Evolutionary conservation across 108 stramenopile species (phyloP).

Genomic region (Discostella stelligeroides): DNA sequence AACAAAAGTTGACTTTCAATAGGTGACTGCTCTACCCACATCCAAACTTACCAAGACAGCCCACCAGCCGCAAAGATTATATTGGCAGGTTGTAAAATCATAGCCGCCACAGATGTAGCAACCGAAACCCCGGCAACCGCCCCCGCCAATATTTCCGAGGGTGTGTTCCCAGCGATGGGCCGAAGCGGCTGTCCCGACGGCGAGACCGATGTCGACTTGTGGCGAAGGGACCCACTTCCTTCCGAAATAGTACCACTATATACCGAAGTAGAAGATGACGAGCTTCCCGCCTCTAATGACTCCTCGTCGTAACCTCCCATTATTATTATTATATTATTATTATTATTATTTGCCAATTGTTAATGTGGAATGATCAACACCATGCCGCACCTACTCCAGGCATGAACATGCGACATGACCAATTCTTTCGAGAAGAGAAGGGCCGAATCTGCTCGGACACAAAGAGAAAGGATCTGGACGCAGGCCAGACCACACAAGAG

Average conservation of each 20-base stretch:
- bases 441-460: too few species aligned
- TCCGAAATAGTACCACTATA: not conserved
- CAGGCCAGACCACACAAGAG: too few species aligned
- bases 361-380: too few species aligned
- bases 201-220: not conserved
- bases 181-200: conserved; percentile 28
- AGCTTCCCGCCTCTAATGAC: conserved; percentile 10
- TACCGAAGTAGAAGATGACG: conserved; percentile 2
- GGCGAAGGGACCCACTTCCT: not conserved
- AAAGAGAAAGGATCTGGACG: too few species aligned
- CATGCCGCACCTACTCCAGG: too few species aligned
- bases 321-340: not conserved
- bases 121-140: conserved; percentile 57
- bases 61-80: conserved; percentile 66
- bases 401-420: too few species aligned
- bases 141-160: conserved; percentile 54
- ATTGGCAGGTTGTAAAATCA: conserved; percentile 55
- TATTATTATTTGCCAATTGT: not conserved
- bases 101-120: conserved; percentile 56
- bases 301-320: conserved; percentile 22
- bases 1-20: not conserved
- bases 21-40: not conserved
- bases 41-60: conserved; percentile 47
- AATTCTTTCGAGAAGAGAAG: too few species aligned
- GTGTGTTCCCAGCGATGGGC: conserved; percentile 59